Evolutionary conservation across 345 rosid genomes (phyloP).

Genomic region (Cardamine occulta): DNA sequence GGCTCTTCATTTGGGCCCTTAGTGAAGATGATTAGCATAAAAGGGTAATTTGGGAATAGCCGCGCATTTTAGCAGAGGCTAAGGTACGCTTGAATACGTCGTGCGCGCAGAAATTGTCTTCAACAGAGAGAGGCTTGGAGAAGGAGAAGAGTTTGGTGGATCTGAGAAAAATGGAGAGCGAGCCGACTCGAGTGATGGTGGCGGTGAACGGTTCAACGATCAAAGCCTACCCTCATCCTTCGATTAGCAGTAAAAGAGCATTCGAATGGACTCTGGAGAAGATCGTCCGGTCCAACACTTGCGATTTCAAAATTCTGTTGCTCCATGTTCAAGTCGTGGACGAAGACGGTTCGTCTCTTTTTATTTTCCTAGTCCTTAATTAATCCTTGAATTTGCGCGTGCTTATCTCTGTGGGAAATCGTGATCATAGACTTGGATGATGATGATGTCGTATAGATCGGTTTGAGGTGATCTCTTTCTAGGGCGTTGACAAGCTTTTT

Average conservation of each 20-base stretch:
- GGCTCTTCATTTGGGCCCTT: constrained; percentile 25
- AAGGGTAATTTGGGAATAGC: neutral
- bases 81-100: neutral
- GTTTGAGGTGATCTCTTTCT: neutral
- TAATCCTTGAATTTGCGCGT: neutral
- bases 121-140: neutral
- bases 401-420: neutral
- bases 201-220: constrained; percentile 80
- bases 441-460: neutral
- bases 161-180: constrained; percentile 43
- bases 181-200: constrained; percentile 70
- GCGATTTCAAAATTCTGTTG: constrained; percentile 82
- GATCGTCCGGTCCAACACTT: constrained; percentile 75
- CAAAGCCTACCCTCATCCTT: constrained; percentile 69
- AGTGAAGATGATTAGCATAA: neutral
- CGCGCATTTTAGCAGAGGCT: constrained; percentile 17
- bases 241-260: constrained; percentile 87
- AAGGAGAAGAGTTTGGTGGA: neutral
- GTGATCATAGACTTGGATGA: neutral
- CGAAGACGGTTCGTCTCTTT: constrained; percentile 71
- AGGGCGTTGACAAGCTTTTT: too few relatives aligned
- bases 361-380: neutral
- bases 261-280: constrained; percentile 90
- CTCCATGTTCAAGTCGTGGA: constrained; percentile 93
- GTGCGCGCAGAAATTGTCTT: neutral